Evolutionary conservation across 2,329 filamentous ascomycete genomes (phyloP), one percentile per base, ranked within the genome.

Genomic region (Hymenoscyphus occultus): DNA sequence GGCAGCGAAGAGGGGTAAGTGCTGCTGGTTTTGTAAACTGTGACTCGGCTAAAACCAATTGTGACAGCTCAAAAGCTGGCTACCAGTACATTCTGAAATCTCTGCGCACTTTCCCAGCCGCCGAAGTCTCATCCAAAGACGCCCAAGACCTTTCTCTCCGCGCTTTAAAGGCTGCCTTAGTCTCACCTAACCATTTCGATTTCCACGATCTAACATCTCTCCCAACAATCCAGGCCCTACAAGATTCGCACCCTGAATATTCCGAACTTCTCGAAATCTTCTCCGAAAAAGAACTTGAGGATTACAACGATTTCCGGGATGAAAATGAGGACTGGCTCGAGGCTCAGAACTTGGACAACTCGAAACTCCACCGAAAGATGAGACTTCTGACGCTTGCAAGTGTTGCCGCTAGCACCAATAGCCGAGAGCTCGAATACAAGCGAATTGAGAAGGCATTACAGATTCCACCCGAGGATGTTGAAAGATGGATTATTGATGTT

Each of bases 401-500:
- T 71, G 84, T 98, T 70, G 93, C 94, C 22, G 92, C 94, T 45
- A 88, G 90, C 71, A 90, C 90, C 28, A 89, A 90, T 67, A 91
- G 87, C 74, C 91, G 94, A 74, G 92, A 95, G 75, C 90, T 99
- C 62, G 90, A 94, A 67, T 99, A 99, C 80, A 83, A 84, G 71
- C 86, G 86, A 75, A 97, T 99, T 76, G 86, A 90, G 70, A 90
- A 90, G 76, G 90, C 92, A 5, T 87, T 99, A 58, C 90, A 95
- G 79, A 88, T 99, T 64, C 88, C 92, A 57, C 76, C 81, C 58
- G 88, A 91, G 69, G 92, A 98, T 69, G 92, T 98, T 54, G 95
- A 99, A 84, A 90, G 94, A 85, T 99, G 95, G 95, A 92, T 96
- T 71, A 99, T 99, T 75, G 95, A 99, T 78, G 93, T 96, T 72